Percentiles rank a stretch among this genome's conserved stretches.
These are phyloP conservation scores for Phaeosphaeria sp. DNA, from an alignment of 2,329 filamentous ascomycete genomes.

Conservation along the genomic window DNA sequence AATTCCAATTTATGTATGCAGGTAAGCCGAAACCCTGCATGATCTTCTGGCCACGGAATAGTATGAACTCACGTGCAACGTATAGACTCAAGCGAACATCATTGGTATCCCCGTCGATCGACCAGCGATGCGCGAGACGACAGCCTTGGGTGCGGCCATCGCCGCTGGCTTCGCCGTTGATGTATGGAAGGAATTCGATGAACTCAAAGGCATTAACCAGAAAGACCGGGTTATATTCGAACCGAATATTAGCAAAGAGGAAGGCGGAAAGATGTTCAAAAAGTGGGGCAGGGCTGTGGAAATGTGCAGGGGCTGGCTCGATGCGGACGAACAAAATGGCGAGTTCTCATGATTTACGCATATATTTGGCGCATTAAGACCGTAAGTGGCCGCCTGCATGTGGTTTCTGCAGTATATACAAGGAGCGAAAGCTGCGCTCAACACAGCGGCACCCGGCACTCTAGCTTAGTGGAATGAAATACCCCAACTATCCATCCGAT, in stretches of 20 bases:
- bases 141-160: conserved; percentile 85
- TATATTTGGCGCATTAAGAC: conserved; percentile 34
- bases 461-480: conserved; percentile 1
- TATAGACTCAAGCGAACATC: conserved; percentile 79
- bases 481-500: neutral
- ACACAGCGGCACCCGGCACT: neutral
- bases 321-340: conserved; percentile 49
- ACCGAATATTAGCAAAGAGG: conserved; percentile 67
- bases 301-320: conserved; percentile 78
- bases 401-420: neutral
- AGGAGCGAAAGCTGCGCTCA: neutral
- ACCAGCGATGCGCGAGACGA: conserved; percentile 89
- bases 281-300: conserved; percentile 79
- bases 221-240: conserved; percentile 73
- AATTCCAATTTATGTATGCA: conserved; percentile 91
- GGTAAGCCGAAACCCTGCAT: conserved; percentile 33
- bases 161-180: conserved; percentile 85
- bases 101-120: conserved; percentile 83
- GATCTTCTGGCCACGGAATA: conserved; percentile 1
- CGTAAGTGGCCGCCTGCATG: conserved; percentile 25
- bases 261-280: conserved; percentile 69
- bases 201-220: conserved; percentile 76
- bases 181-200: conserved; percentile 77
- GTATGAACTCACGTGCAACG: conserved; percentile 17
- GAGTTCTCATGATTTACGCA: conserved; percentile 34